These are phyloP conservation scores for Cronartium quercuum DNA, from an alignment of 1,284 basidiomycete genomes.

Conservation along the genomic window DNA sequence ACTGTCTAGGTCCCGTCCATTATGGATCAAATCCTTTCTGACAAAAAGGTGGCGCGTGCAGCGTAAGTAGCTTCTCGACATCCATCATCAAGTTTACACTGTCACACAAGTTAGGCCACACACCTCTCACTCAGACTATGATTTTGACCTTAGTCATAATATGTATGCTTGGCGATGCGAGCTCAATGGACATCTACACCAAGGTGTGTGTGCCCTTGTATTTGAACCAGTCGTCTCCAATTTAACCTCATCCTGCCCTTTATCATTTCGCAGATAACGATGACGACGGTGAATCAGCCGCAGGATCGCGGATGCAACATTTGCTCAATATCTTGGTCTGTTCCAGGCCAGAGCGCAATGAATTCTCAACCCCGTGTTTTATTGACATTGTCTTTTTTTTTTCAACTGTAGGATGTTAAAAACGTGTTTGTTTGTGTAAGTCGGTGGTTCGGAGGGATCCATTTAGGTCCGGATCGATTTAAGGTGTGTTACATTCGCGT, in stretches of 20 bases:
- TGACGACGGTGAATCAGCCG: slow-evolving; percentile 85
- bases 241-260: neutral
- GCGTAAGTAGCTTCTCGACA: neutral
- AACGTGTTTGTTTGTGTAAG: slow-evolving; percentile 73
- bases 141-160: slow-evolving; percentile 25
- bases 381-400: neutral
- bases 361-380: neutral
- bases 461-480: slow-evolving; percentile 79
- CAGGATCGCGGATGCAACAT: slow-evolving; percentile 76
- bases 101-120: neutral
- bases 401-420: slow-evolving; percentile 40
- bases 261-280: slow-evolving; percentile 65
- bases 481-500: slow-evolving; percentile 51
- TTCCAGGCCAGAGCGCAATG: too few relatives aligned
- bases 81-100: too few relatives aligned
- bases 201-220: slow-evolving; percentile 55
- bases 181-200: slow-evolving; percentile 60
- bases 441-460: slow-evolving; percentile 55
- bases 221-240: slow-evolving; percentile 43
- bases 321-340: slow-evolving; percentile 75
- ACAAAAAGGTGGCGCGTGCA: slow-evolving; percentile 29
- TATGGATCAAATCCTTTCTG: slow-evolving; percentile 12
- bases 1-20: slow-evolving; percentile 18
- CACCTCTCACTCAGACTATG: neutral
- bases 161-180: slow-evolving; percentile 35